Conservation (phyloP, 2,329 filamentous ascomycete genomes). For the Rhynchosporium secalis region DNA sequence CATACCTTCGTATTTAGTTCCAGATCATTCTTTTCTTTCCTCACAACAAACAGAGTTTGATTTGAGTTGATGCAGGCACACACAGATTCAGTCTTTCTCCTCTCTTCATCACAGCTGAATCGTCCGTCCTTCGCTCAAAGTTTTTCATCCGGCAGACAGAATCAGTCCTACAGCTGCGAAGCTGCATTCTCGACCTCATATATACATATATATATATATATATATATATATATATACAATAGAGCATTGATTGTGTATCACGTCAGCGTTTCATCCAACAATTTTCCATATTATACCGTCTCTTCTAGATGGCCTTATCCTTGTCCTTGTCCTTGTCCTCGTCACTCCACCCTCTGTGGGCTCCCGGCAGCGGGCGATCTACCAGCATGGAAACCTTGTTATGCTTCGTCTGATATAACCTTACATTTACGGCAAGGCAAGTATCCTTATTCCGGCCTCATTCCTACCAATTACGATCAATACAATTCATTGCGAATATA, state of each 20-base stretch:
- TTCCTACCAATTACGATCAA: not conserved
- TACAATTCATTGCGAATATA: not conserved
- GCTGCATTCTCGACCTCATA: slow-evolving; percentile 2
- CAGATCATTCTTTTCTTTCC: too few relatives aligned
- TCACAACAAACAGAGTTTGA: too few relatives aligned
- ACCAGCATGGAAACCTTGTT: not conserved
- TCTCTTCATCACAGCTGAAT: not conserved
- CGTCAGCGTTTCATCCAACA: slow-evolving; percentile 1
- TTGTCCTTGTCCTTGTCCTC: not conserved
- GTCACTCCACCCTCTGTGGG: not conserved
- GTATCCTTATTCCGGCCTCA: slow-evolving; percentile 4
- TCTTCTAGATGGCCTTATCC: slow-evolving; percentile 6
- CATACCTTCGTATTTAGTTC: too few relatives aligned
- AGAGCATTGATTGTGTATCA: too few relatives aligned
- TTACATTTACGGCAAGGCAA: not conserved
- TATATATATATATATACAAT: too few relatives aligned
- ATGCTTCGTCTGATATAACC: not conserved
- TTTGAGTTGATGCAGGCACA: too few relatives aligned
- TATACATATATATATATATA: too few relatives aligned
- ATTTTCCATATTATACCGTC: not conserved
- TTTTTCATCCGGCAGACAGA: too few relatives aligned
- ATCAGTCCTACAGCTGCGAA: not conserved
- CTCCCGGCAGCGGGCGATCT: not conserved
- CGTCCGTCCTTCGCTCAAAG: too few relatives aligned
- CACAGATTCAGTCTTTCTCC: too few relatives aligned